Evolutionary conservation across 352 stramenopile genomes (phyloP).

Genomic region (Phytophthora podocarpi): DNA sequence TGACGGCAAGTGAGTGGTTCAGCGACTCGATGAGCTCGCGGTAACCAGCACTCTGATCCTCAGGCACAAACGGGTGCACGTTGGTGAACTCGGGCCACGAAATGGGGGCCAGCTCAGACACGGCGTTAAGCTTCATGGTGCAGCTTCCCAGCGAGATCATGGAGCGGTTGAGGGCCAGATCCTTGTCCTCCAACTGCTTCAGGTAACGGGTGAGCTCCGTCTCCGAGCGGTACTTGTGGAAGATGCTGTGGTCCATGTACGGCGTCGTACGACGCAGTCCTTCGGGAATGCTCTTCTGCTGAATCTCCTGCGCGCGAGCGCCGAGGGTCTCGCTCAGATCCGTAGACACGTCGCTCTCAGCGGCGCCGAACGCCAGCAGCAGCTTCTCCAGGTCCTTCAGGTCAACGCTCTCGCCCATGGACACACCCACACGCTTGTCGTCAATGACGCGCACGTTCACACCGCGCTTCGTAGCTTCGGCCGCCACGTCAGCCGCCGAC

Average conservation of each 20-base stretch:
- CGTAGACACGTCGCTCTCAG: slow-evolving; percentile 42
- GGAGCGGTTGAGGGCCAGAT: slow-evolving; percentile 98
- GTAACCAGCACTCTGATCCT: slow-evolving; percentile 96
- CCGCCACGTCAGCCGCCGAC: slow-evolving; percentile 79
- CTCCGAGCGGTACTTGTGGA: slow-evolving; percentile 98
- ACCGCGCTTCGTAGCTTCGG: slow-evolving; percentile 62
- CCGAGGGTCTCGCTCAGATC: slow-evolving; percentile 56
- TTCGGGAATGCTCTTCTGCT: slow-evolving; percentile 65
- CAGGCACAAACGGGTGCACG: slow-evolving; percentile 98
- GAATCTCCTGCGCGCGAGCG: slow-evolving; percentile 51
- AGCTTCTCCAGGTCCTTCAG: slow-evolving; percentile 91
- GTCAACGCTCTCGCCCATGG: slow-evolving; percentile 97
- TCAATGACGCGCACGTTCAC: slow-evolving; percentile 91
- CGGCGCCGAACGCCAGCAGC: slow-evolving; percentile 77
- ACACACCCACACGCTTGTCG: slow-evolving; percentile 90
- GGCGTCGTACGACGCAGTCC: slow-evolving; percentile 58
- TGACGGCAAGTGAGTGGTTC: slow-evolving; percentile 96
- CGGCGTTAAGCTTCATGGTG: slow-evolving; percentile 99
- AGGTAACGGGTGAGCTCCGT: slow-evolving; percentile 97
- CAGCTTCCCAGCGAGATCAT: slow-evolving; percentile 99
- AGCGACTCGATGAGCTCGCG: slow-evolving; percentile 97
- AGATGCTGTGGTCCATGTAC: slow-evolving; percentile 96
- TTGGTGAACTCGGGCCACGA: slow-evolving; percentile 98
- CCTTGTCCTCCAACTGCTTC: slow-evolving; percentile 98
- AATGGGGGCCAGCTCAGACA: slow-evolving; percentile 96